A percentile compares a stretch with the other conserved stretches of the same genome.
phyloP scores from a whole-genome alignment of 192 early-diverging fungal species.

The Coemansia sp. region DNA sequence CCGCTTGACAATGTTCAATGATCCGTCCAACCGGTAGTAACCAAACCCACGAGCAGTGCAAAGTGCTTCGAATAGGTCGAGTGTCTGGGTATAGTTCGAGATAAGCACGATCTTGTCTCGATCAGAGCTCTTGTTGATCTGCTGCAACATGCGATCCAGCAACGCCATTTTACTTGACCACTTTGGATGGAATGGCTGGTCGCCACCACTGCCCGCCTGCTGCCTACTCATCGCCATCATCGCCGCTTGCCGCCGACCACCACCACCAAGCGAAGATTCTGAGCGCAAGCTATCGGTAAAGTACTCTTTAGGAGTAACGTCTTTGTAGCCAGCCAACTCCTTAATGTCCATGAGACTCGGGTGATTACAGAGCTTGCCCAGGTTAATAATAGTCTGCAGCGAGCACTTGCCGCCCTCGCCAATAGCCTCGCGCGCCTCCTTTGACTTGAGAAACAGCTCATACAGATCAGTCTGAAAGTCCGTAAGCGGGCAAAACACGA shows the following conservation, averaged over 20 bases:
- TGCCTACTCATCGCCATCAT: constrained; percentile 8
- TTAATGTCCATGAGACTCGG: constrained; percentile 81
- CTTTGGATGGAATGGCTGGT: constrained; percentile 54
- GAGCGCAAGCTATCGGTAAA: constrained; percentile 31
- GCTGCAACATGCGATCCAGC: constrained; percentile 73
- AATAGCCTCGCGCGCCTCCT: constrained; percentile 55
- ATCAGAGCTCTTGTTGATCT: constrained; percentile 65
- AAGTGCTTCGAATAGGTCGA: constrained; percentile 91
- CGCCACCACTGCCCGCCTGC: constrained; percentile 1
- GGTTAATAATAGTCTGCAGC: constrained; percentile 82
- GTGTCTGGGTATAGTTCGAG: constrained; percentile 97
- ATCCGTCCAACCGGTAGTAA: constrained; percentile 84
- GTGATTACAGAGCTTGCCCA: constrained; percentile 98
- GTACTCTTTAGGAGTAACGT: constrained; percentile 58
- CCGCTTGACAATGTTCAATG: constrained; percentile 88
- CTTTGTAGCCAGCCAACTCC: constrained; percentile 59
- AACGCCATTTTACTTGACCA: constrained; percentile 93
- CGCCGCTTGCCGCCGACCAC: constrained; percentile 11
- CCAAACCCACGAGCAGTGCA: constrained; percentile 75
- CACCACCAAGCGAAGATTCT: not conserved
- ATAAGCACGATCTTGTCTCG: constrained; percentile 97
- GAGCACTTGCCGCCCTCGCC: constrained; percentile 79
- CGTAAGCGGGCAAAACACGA: constrained; percentile 90
- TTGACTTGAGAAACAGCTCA: constrained; percentile 74
- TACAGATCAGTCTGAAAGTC: constrained; percentile 80